phyloP scores from a whole-genome alignment of 352 stramenopile species.

The Phytopythium cucurbitacearum region DNA sequence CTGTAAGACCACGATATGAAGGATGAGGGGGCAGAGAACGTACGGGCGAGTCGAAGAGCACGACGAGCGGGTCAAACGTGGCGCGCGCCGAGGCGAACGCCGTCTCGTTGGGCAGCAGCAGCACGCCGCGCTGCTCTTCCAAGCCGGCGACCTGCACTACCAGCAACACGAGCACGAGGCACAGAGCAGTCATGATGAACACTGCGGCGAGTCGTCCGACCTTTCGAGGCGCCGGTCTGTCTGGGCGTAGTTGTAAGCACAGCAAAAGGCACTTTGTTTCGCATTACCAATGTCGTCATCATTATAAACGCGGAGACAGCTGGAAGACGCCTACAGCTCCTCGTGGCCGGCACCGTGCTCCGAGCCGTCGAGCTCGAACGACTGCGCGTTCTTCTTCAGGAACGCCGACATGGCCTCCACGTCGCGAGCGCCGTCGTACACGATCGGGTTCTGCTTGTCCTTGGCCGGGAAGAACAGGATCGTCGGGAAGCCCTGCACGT shows the following conservation, averaged over 20 bases:
- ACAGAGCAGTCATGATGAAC: too few species aligned
- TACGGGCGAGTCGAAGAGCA: constrained; percentile 34
- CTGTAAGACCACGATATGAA: background rate
- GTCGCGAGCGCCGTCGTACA: constrained; percentile 83
- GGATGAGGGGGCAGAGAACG: background rate
- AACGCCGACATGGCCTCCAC: constrained; percentile 83
- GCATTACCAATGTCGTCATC: background rate
- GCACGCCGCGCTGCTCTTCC: constrained; percentile 19
- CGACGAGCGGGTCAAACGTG: constrained; percentile 27
- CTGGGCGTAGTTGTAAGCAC: too few species aligned
- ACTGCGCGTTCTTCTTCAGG: constrained; percentile 85
- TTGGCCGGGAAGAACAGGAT: constrained; percentile 93
- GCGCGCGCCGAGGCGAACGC: constrained; percentile 10
- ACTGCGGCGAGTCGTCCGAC: too few species aligned
- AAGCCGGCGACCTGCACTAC: constrained; percentile 1
- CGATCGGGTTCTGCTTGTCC: constrained; percentile 82
- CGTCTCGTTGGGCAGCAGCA: constrained; percentile 20
- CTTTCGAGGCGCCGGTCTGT: too few species aligned
- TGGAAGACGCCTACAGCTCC: constrained; percentile 10
- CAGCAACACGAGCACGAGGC: background rate
- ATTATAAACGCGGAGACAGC: background rate
- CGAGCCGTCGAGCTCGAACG: constrained; percentile 67
- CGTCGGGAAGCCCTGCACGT: constrained; percentile 93
- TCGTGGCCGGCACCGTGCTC: constrained; percentile 62
- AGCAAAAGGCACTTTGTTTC: background rate